phyloP scores from a whole-genome alignment of 2,329 filamentous ascomycete species.

The Hymenoscyphus scutula region DNA sequence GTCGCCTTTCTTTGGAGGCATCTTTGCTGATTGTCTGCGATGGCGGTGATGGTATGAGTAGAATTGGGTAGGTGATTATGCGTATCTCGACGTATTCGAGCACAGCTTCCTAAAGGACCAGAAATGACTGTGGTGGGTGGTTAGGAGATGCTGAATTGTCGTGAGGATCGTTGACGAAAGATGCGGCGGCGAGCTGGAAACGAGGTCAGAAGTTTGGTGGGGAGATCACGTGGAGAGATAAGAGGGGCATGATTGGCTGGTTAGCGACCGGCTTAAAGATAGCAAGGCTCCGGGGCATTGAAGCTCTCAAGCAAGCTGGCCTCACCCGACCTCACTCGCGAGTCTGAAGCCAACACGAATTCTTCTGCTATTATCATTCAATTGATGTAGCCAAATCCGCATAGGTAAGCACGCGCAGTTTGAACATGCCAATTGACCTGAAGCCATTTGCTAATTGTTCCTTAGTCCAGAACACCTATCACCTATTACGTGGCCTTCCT shows the following conservation, averaged over 20 bases:
- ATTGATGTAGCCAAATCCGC: conserved; percentile 3
- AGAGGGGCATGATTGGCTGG: conserved; percentile 22
- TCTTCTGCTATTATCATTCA: background rate
- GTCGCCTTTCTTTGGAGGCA: conserved; percentile 65
- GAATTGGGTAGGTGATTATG: background rate
- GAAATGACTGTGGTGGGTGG: conserved; percentile 35
- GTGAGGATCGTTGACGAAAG: conserved; percentile 10
- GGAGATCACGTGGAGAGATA: background rate
- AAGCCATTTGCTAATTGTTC: background rate
- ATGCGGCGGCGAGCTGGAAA: conserved; percentile 6
- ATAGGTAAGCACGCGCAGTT: background rate
- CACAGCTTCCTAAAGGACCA: conserved; percentile 14
- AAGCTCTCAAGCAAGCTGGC: conserved; percentile 13
- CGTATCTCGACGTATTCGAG: background rate
- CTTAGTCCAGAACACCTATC: background rate
- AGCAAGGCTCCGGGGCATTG: background rate
- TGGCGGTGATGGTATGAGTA: background rate
- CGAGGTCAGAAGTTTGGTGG: conserved; percentile 25
- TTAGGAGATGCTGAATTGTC: conserved; percentile 19
- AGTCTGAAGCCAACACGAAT: background rate
- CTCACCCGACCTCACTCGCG: conserved; percentile 7
- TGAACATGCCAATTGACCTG: background rate
- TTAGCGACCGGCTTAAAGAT: conserved; percentile 24
- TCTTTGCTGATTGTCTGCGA: conserved; percentile 41
- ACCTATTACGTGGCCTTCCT: conserved; percentile 14